These are phyloP conservation scores for Syzygium aromaticum DNA, from an alignment of 345 rosid genomes.

Conservation along the genomic window DNA sequence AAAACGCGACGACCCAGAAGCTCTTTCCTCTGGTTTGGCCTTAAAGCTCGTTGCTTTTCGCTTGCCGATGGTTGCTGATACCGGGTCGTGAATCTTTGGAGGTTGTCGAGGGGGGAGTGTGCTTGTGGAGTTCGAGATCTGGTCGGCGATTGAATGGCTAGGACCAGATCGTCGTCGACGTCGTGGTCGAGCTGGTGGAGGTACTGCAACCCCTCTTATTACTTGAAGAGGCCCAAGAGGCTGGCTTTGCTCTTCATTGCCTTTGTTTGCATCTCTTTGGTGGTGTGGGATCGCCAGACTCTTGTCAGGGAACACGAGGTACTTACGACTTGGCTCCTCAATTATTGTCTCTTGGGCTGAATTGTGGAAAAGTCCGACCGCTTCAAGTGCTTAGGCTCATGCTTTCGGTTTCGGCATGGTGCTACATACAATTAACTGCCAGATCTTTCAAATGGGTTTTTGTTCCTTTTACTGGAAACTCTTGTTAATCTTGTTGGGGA, in stretches of 20 bases:
- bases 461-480: neutral
- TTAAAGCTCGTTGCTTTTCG: neutral
- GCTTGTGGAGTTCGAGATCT: neutral
- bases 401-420: neutral
- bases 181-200: conserved; percentile 30
- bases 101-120: neutral
- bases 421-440: neutral
- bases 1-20: neutral
- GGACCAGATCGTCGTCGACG: conserved; percentile 38
- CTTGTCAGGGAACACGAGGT: conserved; percentile 76
- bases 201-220: conserved; percentile 63
- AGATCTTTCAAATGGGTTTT: neutral
- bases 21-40: neutral
- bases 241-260: conserved; percentile 59
- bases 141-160: neutral
- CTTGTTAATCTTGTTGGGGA: neutral
- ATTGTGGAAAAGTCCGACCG: neutral
- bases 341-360: neutral
- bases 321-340: neutral
- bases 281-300: conserved; percentile 87
- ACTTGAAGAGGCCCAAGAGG: conserved; percentile 67
- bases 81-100: neutral
- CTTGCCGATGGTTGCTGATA: neutral
- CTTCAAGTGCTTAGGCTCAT: neutral
- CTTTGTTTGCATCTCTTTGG: conserved; percentile 46